These are phyloP conservation scores for Dalbergia oliveri DNA, from an alignment of 306 rosid genomes.

Conservation along the genomic window DNA sequence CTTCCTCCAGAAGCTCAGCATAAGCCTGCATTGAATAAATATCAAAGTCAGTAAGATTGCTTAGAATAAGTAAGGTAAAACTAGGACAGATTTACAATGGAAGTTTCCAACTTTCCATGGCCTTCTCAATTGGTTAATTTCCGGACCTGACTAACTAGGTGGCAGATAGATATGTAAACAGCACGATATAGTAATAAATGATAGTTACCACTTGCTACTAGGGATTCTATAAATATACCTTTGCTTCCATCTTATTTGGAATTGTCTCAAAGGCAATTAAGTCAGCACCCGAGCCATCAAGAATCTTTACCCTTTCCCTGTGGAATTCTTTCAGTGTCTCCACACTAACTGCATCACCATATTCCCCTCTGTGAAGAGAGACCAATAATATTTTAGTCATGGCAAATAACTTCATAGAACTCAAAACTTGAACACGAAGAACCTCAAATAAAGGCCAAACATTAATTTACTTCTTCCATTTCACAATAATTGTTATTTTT, in stretches of 20 bases:
- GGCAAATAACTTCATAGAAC: conserved; percentile 1
- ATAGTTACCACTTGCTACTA: too few relatives aligned
- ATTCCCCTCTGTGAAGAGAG: conserved; percentile 66
- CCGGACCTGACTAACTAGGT: too few relatives aligned
- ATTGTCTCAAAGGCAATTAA: conserved; percentile 89
- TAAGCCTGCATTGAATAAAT: conserved; percentile 67
- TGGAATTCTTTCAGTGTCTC: conserved; percentile 79
- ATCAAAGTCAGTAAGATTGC: neutral
- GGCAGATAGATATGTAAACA: too few relatives aligned
- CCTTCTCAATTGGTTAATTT: too few relatives aligned
- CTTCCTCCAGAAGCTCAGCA: conserved; percentile 80
- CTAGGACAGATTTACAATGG: neutral
- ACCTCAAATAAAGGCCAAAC: too few relatives aligned
- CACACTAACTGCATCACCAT: conserved; percentile 71
- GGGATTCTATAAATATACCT: conserved; percentile 51
- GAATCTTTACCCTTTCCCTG: conserved; percentile 80
- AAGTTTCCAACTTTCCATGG: too few relatives aligned
- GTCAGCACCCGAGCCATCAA: conserved; percentile 82
- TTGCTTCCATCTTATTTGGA: conserved; percentile 83
- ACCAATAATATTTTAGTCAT: too few relatives aligned
- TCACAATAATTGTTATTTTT: too few relatives aligned
- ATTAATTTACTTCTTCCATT: too few relatives aligned
- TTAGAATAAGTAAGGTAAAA: conserved; percentile 20
- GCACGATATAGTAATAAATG: too few relatives aligned
- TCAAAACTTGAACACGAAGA: neutral